Evolutionary conservation across 257 asterid genomes (phyloP).

Genomic region (Prunella vulgaris): DNA sequence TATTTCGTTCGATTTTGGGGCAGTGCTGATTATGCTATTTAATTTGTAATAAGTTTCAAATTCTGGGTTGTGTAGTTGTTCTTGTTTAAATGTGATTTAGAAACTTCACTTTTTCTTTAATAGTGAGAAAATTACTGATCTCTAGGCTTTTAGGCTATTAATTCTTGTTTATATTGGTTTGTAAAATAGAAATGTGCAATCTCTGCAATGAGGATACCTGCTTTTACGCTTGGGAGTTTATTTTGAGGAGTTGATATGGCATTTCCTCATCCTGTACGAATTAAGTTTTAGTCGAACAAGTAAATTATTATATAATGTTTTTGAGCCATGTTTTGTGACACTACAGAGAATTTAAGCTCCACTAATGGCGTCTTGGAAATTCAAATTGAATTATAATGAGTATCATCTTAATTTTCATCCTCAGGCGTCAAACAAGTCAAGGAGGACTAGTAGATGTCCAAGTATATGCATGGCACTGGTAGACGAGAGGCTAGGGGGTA

Average conservation of each 20-base stretch:
- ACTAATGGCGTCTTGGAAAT: conserved; percentile 5
- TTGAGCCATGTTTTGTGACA: not conserved
- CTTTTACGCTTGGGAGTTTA: not conserved
- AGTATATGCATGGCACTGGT: conserved; percentile 51
- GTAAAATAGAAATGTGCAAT: not conserved
- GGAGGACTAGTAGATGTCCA: conserved; percentile 31
- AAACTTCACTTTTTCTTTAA: not conserved
- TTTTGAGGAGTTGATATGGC: not conserved
- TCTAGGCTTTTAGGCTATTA: not conserved
- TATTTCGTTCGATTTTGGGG: not conserved
- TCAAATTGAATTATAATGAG: not conserved
- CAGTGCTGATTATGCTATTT: not conserved
- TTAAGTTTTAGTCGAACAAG: not conserved
- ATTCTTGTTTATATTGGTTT: not conserved
- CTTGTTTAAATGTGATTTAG: not conserved
- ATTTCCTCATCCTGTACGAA: not conserved
- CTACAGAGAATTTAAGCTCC: not conserved
- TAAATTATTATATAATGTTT: not conserved
- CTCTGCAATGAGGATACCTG: not conserved
- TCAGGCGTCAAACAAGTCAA: conserved; percentile 37
- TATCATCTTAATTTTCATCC: conserved; percentile 9
- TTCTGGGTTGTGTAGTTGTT: not conserved
- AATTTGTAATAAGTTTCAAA: not conserved
- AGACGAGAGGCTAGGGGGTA: conserved; percentile 41
- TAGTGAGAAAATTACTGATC: not conserved